These are phyloP conservation scores for Lathyrus tuberosus DNA, from an alignment of 306 rosid genomes.

Conservation along the genomic window DNA sequence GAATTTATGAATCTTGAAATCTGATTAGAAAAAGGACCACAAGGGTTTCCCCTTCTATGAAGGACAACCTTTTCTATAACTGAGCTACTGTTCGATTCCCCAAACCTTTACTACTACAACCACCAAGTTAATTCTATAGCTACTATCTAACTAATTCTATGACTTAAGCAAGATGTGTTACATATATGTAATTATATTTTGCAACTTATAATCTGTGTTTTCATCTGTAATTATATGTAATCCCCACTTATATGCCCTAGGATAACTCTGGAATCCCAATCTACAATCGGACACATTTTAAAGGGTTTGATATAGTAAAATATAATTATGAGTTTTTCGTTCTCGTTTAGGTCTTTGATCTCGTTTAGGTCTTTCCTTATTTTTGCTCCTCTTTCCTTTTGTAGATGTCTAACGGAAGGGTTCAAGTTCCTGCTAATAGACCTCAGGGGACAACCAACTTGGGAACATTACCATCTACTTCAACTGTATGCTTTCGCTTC, in stretches of 20 bases:
- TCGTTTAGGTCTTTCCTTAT: slow-evolving; percentile 3
- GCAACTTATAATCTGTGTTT: slow-evolving; percentile 5
- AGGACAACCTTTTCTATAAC: neutral
- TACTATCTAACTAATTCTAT: neutral
- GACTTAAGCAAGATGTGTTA: neutral
- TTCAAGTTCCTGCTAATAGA: slow-evolving; percentile 82
- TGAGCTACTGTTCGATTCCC: neutral
- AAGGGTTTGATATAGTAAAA: slow-evolving; percentile 24
- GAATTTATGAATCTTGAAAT: neutral
- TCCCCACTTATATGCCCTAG: slow-evolving; percentile 4
- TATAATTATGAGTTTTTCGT: too few species aligned
- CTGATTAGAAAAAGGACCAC: neutral
- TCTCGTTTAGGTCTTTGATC: slow-evolving; percentile 21
- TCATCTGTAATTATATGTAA: too few species aligned
- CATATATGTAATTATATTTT: slow-evolving; percentile 7
- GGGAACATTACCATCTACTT: slow-evolving; percentile 70
- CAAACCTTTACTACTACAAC: slow-evolving; percentile 7
- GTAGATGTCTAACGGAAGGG: slow-evolving; percentile 71
- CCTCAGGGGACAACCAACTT: slow-evolving; percentile 68
- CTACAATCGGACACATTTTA: neutral
- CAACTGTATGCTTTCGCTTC: slow-evolving; percentile 61
- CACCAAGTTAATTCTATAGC: neutral
- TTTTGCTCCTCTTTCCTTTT: slow-evolving; percentile 28
- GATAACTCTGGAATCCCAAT: neutral
- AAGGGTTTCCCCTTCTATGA: neutral